Percentiles rank a stretch among this genome's conserved stretches.
phyloP scores from a whole-genome alignment of 805 yeast species.

The Wickerhamomyces chaumierensis region DNA sequence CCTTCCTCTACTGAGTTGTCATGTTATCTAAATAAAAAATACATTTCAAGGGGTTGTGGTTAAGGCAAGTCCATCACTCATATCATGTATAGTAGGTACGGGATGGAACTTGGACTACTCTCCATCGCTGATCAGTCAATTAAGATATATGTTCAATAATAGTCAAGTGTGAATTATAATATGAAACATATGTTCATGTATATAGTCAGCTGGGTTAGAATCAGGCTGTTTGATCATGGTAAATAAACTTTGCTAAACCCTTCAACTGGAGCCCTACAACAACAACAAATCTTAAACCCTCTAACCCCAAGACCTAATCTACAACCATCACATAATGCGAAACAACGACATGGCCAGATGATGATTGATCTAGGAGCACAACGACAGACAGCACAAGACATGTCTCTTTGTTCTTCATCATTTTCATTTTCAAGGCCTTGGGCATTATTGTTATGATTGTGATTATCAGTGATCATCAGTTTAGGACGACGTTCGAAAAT shows the following conservation, averaged over 20 bases:
- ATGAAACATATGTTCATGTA: too few relatives aligned
- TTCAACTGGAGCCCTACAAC: slow-evolving; percentile 71
- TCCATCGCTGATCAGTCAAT: too few relatives aligned
- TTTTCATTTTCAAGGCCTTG: slow-evolving; percentile 1
- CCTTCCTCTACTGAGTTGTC: too few relatives aligned
- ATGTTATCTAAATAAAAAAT: too few relatives aligned
- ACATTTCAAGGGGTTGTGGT: too few relatives aligned
- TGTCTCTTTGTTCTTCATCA: slow-evolving; percentile 20
- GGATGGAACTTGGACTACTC: too few relatives aligned
- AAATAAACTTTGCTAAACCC: slow-evolving; percentile 29
- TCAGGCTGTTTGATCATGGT: too few relatives aligned
- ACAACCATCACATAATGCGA: slow-evolving; percentile 81
- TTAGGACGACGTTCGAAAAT: slow-evolving; percentile 18
- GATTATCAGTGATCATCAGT: neutral
- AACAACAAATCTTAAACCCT: slow-evolving; percentile 70
- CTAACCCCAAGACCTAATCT: slow-evolving; percentile 61
- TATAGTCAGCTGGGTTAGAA: too few relatives aligned
- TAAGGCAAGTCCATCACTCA: too few relatives aligned
- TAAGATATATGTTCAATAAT: too few relatives aligned
- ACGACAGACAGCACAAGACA: slow-evolving; percentile 75
- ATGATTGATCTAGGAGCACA: slow-evolving; percentile 62
- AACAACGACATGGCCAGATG: slow-evolving; percentile 89
- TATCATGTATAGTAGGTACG: too few relatives aligned
- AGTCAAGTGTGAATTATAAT: too few relatives aligned
- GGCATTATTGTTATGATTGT: slow-evolving; percentile 1